Evolutionary conservation across 371 early-diverging fungal species (phyloP), one percentile per base, ranked within the genome.

Genomic region (Mortierella sp.): DNA sequence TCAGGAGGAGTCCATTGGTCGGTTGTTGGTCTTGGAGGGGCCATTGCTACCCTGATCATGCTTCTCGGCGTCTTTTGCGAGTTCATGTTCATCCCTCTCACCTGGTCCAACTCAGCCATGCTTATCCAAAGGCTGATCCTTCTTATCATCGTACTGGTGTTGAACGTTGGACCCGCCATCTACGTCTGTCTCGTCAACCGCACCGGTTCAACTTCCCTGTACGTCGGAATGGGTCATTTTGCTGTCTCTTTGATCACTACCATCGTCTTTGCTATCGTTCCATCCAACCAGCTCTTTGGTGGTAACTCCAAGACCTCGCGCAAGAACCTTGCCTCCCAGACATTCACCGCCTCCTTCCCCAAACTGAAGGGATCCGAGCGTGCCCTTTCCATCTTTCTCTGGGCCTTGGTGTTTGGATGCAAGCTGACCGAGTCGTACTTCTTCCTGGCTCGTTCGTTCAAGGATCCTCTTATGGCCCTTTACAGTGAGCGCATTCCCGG

Each of bases 361-460:
- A 91, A 91, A 2, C 91, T 96, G 24, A 93, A 92, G 75, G 85
- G 88, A 8, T 92, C 92, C 2, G 96, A 96, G 63, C 93, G 95
- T 31, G 88, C 92, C 24, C 90, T 95, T 80, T 96, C 97, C 31
- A 85, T 97, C 28, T 87, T 88, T 31, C 86, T 97, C 71, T 97
- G 97, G 97, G 77, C 90, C 1, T 90, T 92, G 55, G 93, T 97
- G 1, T 95, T 96, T 84, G 82, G 92, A 6, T 93, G 94, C 90
- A 97, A 97, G 86, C 88, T 95, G 58, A 79, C 95, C 73, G 96
- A 95, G 88, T 94, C 94, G 3, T 96, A 96, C 90, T 95, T 96
- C 88, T 96, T 95, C 91, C 88, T 96, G 82, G 94, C 95, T 0
- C 88, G 93, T 19, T 95, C 96, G 2, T 96, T 96, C 88, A 94